Evolutionary conservation across 148 eudicot genomes (phyloP).

Genomic region (Linanthus parryae): DNA sequence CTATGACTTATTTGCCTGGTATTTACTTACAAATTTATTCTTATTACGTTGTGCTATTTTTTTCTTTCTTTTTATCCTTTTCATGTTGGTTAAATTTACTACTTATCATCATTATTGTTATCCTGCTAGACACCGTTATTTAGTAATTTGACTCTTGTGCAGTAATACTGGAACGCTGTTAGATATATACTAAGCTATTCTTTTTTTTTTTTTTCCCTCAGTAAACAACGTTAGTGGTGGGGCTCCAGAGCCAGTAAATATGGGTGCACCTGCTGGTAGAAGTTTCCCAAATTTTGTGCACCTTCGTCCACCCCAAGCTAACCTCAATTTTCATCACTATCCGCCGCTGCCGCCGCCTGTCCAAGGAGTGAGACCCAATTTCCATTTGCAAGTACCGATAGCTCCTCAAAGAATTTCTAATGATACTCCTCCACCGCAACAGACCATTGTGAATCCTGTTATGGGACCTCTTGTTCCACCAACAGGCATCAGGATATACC

Average conservation of each 20-base stretch:
- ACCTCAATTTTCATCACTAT: conserved; percentile 40
- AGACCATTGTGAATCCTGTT: conserved; percentile 25
- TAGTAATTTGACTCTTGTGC: conserved; percentile 60
- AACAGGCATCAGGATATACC: conserved; percentile 55
- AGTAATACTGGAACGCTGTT: no score
- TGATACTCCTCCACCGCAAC: conserved; percentile 29
- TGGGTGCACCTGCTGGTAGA: conserved; percentile 36
- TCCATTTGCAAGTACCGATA: conserved; percentile 50
- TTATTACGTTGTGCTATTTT: neutral
- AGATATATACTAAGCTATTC: no score
- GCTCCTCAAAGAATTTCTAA: conserved; percentile 44
- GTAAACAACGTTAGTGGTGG: no score
- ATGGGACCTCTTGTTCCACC: conserved; percentile 36
- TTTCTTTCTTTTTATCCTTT: neutral
- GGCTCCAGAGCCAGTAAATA: no score
- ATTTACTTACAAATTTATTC: conserved; percentile 2
- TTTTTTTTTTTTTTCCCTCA: no score
- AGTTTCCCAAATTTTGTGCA: conserved; percentile 44
- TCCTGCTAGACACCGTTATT: neutral
- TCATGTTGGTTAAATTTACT: neutral
- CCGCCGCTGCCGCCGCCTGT: conserved; percentile 50
- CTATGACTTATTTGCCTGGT: conserved; percentile 63
- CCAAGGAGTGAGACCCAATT: conserved; percentile 42
- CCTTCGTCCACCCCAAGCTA: conserved; percentile 51
- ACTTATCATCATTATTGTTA: neutral